Evolutionary conservation across 1,139 yeast species (phyloP).

Genomic region (Waltiozyma sp.): DNA sequence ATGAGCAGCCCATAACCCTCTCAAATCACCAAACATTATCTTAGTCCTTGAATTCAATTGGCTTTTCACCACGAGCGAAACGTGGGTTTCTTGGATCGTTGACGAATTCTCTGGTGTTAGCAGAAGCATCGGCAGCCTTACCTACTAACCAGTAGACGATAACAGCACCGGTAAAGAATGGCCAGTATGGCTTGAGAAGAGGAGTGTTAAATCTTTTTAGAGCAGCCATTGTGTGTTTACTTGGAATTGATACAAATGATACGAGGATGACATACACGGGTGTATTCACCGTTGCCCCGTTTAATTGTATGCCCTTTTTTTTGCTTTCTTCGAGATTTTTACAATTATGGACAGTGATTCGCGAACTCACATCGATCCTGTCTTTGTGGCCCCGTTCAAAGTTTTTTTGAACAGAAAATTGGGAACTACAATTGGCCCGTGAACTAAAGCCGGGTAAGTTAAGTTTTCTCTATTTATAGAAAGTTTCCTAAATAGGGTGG

Average conservation of each 20-base stretch:
- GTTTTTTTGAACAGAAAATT: not conserved
- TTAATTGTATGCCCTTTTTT: not conserved
- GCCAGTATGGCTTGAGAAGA: constrained; percentile 53
- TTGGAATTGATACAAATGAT: not conserved
- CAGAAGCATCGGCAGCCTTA: constrained; percentile 45
- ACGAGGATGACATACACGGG: not conserved
- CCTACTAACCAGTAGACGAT: constrained; percentile 44
- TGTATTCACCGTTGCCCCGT: not conserved
- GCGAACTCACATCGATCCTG: not conserved
- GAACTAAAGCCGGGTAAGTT: not conserved
- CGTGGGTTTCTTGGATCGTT: constrained; percentile 78
- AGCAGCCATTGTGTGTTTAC: constrained; percentile 14
- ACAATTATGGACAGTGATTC: not conserved
- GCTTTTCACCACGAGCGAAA: constrained; percentile 44
- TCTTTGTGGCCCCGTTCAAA: not conserved
- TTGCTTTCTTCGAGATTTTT: not conserved
- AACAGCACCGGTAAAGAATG: constrained; percentile 53
- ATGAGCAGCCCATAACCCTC: not conserved
- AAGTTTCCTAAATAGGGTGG: not conserved
- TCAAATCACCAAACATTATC: not conserved
- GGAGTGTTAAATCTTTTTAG: constrained; percentile 39
- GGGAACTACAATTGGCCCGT: not conserved
- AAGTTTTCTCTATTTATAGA: not conserved
- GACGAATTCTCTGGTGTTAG: constrained; percentile 50
- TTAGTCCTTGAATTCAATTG: constrained; percentile 22